phyloP scores from a whole-genome alignment of 2,329 filamentous ascomycete genomes.

The Drechslerella coelobrocha region DNA sequence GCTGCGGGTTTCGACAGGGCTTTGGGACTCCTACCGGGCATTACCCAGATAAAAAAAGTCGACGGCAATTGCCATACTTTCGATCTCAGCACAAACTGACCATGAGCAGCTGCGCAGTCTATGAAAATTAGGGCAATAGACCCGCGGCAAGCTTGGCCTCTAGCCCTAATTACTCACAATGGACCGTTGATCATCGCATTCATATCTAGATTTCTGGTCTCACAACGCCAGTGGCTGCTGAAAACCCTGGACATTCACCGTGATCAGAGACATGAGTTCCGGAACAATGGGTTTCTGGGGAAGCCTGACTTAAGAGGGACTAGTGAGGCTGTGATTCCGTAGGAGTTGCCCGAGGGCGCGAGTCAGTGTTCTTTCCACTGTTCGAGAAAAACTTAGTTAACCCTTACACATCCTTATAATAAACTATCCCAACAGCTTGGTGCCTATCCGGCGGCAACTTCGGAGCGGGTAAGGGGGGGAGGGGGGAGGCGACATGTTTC shows the following conservation, averaged over 20 bases:
- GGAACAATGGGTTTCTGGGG: neutral
- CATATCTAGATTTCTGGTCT: neutral
- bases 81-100: neutral
- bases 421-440: no score
- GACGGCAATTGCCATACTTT: no score
- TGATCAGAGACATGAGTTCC: neutral
- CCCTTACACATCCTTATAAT: no score
- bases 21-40: no score
- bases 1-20: no score
- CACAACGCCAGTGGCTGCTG: neutral
- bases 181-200: neutral
- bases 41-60: no score
- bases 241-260: neutral
- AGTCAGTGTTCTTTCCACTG: no score
- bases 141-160: neutral
- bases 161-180: neutral
- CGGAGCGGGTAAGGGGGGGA: no score
- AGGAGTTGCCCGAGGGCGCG: neutral
- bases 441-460: no score
- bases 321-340: neutral
- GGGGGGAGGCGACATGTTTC: no score
- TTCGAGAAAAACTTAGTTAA: no score
- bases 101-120: conserved; percentile 3
- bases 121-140: neutral
- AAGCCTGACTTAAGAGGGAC: neutral